phyloP scores from a whole-genome alignment of 2,329 filamentous ascomycete species.

The Biscogniauxia marginata region DNA sequence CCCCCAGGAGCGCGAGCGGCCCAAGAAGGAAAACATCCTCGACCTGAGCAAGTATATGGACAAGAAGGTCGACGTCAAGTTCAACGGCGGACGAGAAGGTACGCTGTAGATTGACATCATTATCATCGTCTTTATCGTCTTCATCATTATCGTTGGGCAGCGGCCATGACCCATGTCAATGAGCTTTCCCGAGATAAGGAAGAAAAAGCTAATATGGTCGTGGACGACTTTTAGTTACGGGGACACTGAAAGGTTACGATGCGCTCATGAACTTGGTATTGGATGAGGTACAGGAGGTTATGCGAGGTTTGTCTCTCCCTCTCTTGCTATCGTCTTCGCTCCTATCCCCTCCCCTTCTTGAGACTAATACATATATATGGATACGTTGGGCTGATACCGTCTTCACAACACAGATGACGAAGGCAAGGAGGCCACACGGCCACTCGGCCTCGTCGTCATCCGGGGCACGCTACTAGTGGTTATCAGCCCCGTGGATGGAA shows the following conservation, averaged over 20 bases:
- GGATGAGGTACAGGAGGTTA: slow-evolving; percentile 87
- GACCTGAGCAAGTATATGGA: slow-evolving; percentile 96
- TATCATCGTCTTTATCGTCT: not conserved
- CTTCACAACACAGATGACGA: slow-evolving; percentile 69
- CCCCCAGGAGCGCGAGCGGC: slow-evolving; percentile 63
- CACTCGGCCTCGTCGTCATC: slow-evolving; percentile 83
- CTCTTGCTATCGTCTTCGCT: too few species aligned
- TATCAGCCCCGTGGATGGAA: slow-evolving; percentile 90
- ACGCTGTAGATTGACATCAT: slow-evolving; percentile 25
- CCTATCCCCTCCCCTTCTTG: too few species aligned
- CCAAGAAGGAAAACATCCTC: slow-evolving; percentile 98
- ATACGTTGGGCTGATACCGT: not conserved
- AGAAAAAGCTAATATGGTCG: not conserved
- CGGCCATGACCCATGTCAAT: not conserved
- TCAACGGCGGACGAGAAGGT: slow-evolving; percentile 93
- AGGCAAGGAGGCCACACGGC: slow-evolving; percentile 79
- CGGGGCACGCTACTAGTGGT: slow-evolving; percentile 90
- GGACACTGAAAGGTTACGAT: slow-evolving; percentile 91
- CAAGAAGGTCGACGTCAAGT: slow-evolving; percentile 92
- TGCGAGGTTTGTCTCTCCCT: slow-evolving; percentile 64
- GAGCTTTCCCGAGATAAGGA: not conserved
- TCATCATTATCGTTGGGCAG: not conserved
- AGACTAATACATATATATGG: slow-evolving; percentile 1
- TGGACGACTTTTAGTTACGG: slow-evolving; percentile 61
- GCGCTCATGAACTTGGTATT: slow-evolving; percentile 97